Conservation (phyloP, 2,329 filamentous ascomycete genomes). For the Elsinoe australis region DNA sequence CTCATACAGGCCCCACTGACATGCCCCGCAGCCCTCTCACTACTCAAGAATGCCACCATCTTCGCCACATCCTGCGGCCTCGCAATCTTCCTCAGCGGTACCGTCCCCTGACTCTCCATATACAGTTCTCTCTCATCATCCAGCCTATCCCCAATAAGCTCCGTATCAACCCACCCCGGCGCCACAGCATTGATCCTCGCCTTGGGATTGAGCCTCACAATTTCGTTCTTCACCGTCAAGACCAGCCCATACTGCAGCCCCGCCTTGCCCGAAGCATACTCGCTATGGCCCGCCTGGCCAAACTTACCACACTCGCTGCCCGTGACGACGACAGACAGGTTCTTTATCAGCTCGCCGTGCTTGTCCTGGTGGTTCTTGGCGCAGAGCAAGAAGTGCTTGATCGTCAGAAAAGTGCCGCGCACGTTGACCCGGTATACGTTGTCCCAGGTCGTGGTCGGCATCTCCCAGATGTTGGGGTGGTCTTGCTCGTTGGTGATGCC, state of each 20-base stretch:
- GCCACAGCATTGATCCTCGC: conserved; percentile 49
- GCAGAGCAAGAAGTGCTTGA: conserved; percentile 48
- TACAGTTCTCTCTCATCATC: conserved; percentile 46
- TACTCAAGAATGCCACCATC: conserved; percentile 44
- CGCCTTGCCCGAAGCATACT: conserved; percentile 46
- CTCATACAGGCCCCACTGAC: conserved; percentile 48
- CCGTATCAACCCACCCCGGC: conserved; percentile 43
- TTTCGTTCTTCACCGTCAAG: conserved; percentile 48
- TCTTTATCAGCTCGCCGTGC: conserved; percentile 35
- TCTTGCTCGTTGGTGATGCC: conserved; percentile 45
- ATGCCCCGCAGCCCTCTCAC: conserved; percentile 46
- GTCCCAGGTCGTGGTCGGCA: conserved; percentile 46
- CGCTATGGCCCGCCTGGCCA: conserved; percentile 43
- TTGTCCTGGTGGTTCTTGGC: conserved; percentile 36
- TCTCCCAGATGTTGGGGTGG: conserved; percentile 46
- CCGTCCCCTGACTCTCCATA: conserved; percentile 44
- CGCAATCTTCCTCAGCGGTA: conserved; percentile 42
- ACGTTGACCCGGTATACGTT: conserved; percentile 45
- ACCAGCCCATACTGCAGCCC: conserved; percentile 48
- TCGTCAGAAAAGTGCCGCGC: conserved; percentile 47
- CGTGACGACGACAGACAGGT: conserved; percentile 47
- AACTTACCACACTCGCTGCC: conserved; percentile 48
- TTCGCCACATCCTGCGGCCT: conserved; percentile 44
- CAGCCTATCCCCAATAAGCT: conserved; percentile 42
- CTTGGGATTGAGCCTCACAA: conserved; percentile 43